Evolutionary conservation across 257 asterid genomes (phyloP), one percentile per base, ranked within the genome.

Genomic region (Nicotiana tabacum): DNA sequence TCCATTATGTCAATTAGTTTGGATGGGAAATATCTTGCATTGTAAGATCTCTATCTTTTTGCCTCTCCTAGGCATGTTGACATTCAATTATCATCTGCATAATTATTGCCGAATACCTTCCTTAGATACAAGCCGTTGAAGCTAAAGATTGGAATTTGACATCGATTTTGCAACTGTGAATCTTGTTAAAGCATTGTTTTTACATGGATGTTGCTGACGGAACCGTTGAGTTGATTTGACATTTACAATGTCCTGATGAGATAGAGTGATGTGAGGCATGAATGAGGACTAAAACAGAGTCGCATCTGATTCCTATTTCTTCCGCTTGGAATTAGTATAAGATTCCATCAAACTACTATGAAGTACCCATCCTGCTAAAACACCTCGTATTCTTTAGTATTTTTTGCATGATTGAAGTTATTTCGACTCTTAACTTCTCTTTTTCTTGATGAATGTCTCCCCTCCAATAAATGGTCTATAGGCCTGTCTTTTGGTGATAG

Each of bases 21-120:
- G 88, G 99, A 96, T 57, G 99, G 99, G 82, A 96, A 96, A 87
- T 96, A 96, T 90, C 97, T 96, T 81, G 96, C 93, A 69, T 85
- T 91, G 99, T 96, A 88, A 91, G 99, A 89, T n/a, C 65, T 30
- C 13, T 57, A 18, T 43, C 65, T 70, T 46, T 57, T 61, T 77
- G 84, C 55, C n/a, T 9, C 16, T 80, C 48, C 37, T 30, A 18
- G 30, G 16, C 77, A 29, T 81, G 17, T 46, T 68, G 77, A 51
- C 77, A 33, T 66, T 32, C 29, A 5, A 74, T 74, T 74, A 74
- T 29, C 80, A 27, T 51, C 43, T 9, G 30, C 78, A 0, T 15
- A 21, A 27, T 21, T 43, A 39, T 35, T 70, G 11, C 21, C 35
- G 6, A n/a, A 46, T 46, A 21, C 39, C 21, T 24, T 74, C 16